Evolutionary conservation across 2,329 filamentous ascomycete genomes (phyloP).

Genomic region (Paracoccidioides brasiliensis): DNA sequence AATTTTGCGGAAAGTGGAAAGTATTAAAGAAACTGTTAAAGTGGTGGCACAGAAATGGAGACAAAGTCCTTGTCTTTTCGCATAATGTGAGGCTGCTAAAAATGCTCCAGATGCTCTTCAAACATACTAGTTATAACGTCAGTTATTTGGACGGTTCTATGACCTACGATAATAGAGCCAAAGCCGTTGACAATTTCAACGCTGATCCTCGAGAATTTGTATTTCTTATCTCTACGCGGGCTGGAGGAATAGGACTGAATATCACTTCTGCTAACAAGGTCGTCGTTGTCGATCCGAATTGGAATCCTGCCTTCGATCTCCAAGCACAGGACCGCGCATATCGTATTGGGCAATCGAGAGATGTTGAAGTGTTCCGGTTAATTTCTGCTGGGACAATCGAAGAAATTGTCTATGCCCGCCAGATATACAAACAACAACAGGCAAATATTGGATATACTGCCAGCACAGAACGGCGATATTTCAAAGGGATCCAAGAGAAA

Average conservation of each 20-base stretch:
- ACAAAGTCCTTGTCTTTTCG: slow-evolving; percentile 92
- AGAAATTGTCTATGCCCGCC: slow-evolving; percentile 90
- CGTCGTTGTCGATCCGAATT: slow-evolving; percentile 91
- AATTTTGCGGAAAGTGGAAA: slow-evolving; percentile 96
- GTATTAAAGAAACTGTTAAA: slow-evolving; percentile 72
- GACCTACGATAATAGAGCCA: slow-evolving; percentile 68
- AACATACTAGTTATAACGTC: slow-evolving; percentile 77
- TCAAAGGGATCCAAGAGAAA: slow-evolving; percentile 82
- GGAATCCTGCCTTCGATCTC: slow-evolving; percentile 90
- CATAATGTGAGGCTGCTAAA: slow-evolving; percentile 76
- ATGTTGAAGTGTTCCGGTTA: slow-evolving; percentile 90
- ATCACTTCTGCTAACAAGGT: slow-evolving; percentile 98
- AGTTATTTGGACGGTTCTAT: slow-evolving; percentile 82
- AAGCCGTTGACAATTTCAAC: slow-evolving; percentile 82
- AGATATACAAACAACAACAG: slow-evolving; percentile 98
- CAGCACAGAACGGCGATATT: slow-evolving; percentile 83
- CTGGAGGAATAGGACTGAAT: slow-evolving; percentile 86
- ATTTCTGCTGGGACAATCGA: slow-evolving; percentile 88
- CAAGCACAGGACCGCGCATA: slow-evolving; percentile 96
- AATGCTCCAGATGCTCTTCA: slow-evolving; percentile 75
- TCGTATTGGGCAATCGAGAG: slow-evolving; percentile 79
- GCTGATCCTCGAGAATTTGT: slow-evolving; percentile 76
- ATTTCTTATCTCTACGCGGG: slow-evolving; percentile 87
- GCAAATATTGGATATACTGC: slow-evolving; percentile 95
- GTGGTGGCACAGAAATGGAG: slow-evolving; percentile 79